These are phyloP conservation scores for Exophiala oligosperma DNA, from an alignment of 2,329 filamentous ascomycete genomes.

Conservation along the genomic window DNA sequence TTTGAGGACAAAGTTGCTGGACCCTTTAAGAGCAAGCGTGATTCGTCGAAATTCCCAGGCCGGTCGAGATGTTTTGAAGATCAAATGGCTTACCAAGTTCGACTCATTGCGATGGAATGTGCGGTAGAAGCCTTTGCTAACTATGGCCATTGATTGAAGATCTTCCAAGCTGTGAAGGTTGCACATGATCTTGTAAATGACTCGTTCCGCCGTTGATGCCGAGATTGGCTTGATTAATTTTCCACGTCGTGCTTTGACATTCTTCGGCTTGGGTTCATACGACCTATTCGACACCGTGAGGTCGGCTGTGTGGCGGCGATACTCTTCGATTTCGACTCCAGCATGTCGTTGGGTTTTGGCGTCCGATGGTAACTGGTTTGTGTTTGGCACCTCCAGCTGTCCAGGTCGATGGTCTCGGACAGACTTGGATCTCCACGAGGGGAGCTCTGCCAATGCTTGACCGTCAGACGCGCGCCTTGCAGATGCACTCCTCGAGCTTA, in stretches of 20 bases:
- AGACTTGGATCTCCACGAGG: conserved; percentile 13
- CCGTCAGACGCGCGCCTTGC: conserved; percentile 6
- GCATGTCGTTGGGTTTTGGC: background rate
- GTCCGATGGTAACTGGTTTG: conserved; percentile 18
- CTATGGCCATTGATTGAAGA: conserved; percentile 24
- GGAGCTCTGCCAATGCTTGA: conserved; percentile 6
- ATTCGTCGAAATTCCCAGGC: conserved; percentile 29
- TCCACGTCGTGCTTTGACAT: background rate
- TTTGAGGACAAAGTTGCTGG: conserved; percentile 23
- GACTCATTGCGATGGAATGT: conserved; percentile 29
- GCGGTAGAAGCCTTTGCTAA: conserved; percentile 28
- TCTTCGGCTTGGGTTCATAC: background rate
- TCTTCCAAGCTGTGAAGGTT: conserved; percentile 21
- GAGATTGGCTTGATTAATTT: conserved; percentile 17
- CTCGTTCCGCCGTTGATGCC: conserved; percentile 22
- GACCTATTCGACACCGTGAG: background rate
- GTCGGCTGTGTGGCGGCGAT: conserved; percentile 13
- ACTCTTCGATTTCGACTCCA: background rate
- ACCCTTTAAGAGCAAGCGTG: conserved; percentile 18
- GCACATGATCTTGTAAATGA: conserved; percentile 27
- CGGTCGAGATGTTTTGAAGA: conserved; percentile 24
- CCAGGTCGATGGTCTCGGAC: conserved; percentile 6
- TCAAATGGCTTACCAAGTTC: conserved; percentile 23
- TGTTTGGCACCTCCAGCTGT: conserved; percentile 5
- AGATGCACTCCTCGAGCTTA: conserved; percentile 5